phyloP scores from a whole-genome alignment of 495 filamentous ascomycete species.

The Aspergillus cristatus region DNA sequence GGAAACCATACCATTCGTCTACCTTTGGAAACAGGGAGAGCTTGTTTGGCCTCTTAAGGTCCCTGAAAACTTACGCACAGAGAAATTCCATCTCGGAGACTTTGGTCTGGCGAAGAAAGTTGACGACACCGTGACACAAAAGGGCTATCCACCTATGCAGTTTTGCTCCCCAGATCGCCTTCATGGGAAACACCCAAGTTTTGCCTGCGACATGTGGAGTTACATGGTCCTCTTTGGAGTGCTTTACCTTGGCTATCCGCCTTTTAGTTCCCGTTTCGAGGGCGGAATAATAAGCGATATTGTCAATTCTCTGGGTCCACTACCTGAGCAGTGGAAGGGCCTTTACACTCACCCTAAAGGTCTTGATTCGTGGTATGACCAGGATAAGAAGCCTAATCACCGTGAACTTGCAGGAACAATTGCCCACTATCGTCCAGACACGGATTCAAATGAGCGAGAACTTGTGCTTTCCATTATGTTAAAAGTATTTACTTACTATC shows the following conservation, averaged over 20 bases:
- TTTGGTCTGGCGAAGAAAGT: slow-evolving; percentile 39
- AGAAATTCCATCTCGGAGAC: slow-evolving; percentile 43
- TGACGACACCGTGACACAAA: slow-evolving; percentile 6
- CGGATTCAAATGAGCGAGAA: slow-evolving; percentile 12
- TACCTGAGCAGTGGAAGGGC: slow-evolving; percentile 13
- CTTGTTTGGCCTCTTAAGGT: slow-evolving; percentile 11
- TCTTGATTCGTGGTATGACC: slow-evolving; percentile 18
- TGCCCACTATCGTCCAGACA: slow-evolving; percentile 11
- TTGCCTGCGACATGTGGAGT: slow-evolving; percentile 28
- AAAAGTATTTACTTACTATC: slow-evolving; percentile 15
- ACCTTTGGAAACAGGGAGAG: slow-evolving; percentile 14
- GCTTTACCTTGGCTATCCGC: slow-evolving; percentile 14
- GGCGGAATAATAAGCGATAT: slow-evolving; percentile 6
- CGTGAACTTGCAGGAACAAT: slow-evolving; percentile 10
- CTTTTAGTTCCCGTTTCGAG: neutral
- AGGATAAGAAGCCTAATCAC: slow-evolving; percentile 1
- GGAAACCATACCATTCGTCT: slow-evolving; percentile 8
- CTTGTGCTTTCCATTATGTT: slow-evolving; percentile 14
- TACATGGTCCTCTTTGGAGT: slow-evolving; percentile 21
- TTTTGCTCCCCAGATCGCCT: slow-evolving; percentile 22
- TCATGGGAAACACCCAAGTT: slow-evolving; percentile 16
- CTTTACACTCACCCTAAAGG: slow-evolving; percentile 3
- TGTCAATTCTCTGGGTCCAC: slow-evolving; percentile 9
- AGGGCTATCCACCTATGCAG: slow-evolving; percentile 8
- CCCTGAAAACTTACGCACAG: slow-evolving; percentile 14